Conservation (phyloP, 768 basidiomycete genomes). For the Hypholoma fasciculare region DNA sequence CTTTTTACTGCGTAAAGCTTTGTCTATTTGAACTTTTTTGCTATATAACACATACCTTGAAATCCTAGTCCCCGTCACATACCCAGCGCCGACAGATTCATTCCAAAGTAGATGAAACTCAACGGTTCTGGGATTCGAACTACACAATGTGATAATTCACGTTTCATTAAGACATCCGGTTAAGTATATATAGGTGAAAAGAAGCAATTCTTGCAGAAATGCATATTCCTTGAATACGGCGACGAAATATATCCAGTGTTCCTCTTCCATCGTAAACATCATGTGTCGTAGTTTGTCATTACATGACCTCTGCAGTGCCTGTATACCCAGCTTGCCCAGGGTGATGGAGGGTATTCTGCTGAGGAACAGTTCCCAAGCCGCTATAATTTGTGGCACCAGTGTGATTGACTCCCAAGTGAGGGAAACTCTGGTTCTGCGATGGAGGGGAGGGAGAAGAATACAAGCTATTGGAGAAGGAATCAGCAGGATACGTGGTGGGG, state of each 20-base stretch:
- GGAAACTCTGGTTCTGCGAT: background rate
- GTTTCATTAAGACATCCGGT: too few relatives aligned
- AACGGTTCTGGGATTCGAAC: too few relatives aligned
- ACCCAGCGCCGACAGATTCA: too few relatives aligned
- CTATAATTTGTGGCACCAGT: background rate
- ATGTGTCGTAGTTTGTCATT: background rate
- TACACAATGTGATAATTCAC: too few relatives aligned
- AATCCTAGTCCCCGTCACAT: too few relatives aligned
- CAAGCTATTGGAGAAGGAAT: background rate
- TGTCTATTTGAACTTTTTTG: too few relatives aligned
- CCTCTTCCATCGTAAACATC: background rate
- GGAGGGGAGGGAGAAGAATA: constrained; percentile 1
- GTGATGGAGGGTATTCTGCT: background rate
- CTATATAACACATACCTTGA: too few relatives aligned
- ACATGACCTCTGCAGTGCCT: constrained; percentile 9
- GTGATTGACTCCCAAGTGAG: background rate
- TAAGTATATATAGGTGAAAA: too few relatives aligned
- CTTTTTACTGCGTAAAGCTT: too few relatives aligned
- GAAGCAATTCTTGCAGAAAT: too few relatives aligned
- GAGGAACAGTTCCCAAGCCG: background rate
- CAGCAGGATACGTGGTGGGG: constrained; percentile 3
- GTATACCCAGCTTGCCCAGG: constrained; percentile 1
- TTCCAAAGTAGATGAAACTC: too few relatives aligned
- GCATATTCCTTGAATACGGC: background rate
- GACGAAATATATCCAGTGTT: background rate